Percentiles rank a stretch among this genome's conserved stretches.
These are phyloP conservation scores for Suhomyces sp. DNA, from an alignment of 805 yeast species.

Conservation along the genomic window DNA sequence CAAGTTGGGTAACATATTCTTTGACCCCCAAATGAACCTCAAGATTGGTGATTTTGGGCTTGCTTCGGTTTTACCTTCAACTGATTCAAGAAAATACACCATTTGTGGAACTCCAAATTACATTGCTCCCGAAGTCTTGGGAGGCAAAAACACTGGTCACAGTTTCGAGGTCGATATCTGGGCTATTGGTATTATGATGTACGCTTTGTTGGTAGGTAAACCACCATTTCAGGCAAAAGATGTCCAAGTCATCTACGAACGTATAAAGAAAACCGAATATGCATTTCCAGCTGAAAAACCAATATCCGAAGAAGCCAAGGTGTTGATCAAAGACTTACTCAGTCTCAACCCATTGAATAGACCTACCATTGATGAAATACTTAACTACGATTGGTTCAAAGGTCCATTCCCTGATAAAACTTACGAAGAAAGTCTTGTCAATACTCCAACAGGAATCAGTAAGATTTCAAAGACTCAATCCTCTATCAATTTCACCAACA, in stretches of 20 bases:
- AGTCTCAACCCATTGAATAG: conserved; percentile 76
- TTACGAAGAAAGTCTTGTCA: conserved; percentile 58
- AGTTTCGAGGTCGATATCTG: conserved; percentile 94
- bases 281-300: conserved; percentile 69
- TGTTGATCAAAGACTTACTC: conserved; percentile 68
- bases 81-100: conserved; percentile 76
- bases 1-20: conserved; percentile 92
- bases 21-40: conserved; percentile 89
- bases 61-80: conserved; percentile 83
- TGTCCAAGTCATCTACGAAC: conserved; percentile 85
- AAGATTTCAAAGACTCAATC: conserved; percentile 60
- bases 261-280: conserved; percentile 81
- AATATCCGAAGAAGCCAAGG: conserved; percentile 69
- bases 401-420: conserved; percentile 78
- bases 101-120: conserved; percentile 99
- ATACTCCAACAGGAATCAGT: conserved; percentile 56
- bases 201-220: conserved; percentile 86
- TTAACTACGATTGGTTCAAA: conserved; percentile 82
- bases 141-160: conserved; percentile 85
- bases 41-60: conserved; percentile 98
- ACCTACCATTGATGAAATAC: conserved; percentile 75
- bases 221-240: conserved; percentile 98
- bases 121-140: conserved; percentile 95
- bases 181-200: conserved; percentile 97
- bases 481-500: conserved; percentile 59